Percentiles rank a stretch among this genome's conserved stretches.
phyloP scores from a whole-genome alignment of 306 rosid genomes.

The Macrotyloma uniflorum region DNA sequence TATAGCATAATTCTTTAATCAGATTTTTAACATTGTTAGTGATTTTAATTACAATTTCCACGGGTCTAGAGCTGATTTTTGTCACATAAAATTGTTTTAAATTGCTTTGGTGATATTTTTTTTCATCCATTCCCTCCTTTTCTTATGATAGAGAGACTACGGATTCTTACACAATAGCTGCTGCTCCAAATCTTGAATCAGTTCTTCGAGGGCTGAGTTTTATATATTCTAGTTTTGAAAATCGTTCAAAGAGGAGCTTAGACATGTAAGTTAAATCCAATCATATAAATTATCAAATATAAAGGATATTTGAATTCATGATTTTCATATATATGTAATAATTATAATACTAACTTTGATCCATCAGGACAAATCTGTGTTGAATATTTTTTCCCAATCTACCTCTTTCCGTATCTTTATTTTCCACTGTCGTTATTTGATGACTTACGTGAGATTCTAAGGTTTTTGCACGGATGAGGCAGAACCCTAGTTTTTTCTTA shows the following conservation, averaged over 20 bases:
- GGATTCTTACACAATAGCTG: conserved; percentile 73
- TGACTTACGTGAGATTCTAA: too few relatives aligned
- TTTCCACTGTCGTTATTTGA: too few relatives aligned
- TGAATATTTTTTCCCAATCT: too few relatives aligned
- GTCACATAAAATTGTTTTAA: not conserved
- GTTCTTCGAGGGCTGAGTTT: conserved; percentile 51
- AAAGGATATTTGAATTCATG: too few relatives aligned
- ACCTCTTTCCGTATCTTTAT: too few relatives aligned
- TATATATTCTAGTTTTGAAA: conserved; percentile 51
- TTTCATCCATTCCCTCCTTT: not conserved
- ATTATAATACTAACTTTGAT: too few relatives aligned
- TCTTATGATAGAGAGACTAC: conserved; percentile 61
- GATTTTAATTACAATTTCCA: not conserved
- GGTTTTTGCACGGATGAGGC: too few relatives aligned
- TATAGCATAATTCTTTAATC: not conserved
- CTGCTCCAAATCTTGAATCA: conserved; percentile 61
- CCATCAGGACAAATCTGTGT: too few relatives aligned
- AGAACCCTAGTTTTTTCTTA: too few relatives aligned
- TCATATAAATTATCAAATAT: too few relatives aligned
- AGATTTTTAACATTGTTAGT: not conserved
- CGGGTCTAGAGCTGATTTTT: not conserved
- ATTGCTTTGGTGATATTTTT: not conserved
- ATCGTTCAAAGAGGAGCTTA: conserved; percentile 48
- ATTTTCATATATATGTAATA: too few relatives aligned
- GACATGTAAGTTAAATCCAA: too few relatives aligned